A percentile compares a stretch with the other conserved stretches of the same genome.
Conservation (phyloP, 2,329 filamentous ascomycete species). For the Clarireedia hainanense region DNA sequence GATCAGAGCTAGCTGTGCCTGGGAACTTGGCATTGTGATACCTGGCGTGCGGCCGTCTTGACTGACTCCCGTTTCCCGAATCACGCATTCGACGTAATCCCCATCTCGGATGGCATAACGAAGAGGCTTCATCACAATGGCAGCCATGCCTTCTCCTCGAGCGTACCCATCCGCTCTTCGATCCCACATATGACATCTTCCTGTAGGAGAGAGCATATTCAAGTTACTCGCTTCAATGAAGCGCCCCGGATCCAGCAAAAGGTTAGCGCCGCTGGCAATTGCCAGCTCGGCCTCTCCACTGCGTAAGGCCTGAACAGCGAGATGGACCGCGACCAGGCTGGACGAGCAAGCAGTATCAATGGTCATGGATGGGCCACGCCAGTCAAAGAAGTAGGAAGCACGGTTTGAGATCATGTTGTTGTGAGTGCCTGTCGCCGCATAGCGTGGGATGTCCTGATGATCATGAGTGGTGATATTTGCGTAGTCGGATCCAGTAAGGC, state of each 20-base stretch:
- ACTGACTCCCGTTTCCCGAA: slow-evolving; percentile 39
- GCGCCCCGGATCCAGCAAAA: slow-evolving; percentile 24
- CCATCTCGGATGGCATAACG: slow-evolving; percentile 48
- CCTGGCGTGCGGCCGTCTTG: slow-evolving; percentile 42
- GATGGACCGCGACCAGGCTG: slow-evolving; percentile 45
- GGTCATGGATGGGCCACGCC: slow-evolving; percentile 41
- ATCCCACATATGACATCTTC: slow-evolving; percentile 34
- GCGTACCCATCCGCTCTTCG: slow-evolving; percentile 14
- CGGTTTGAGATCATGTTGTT: no score
- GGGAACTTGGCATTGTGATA: slow-evolving; percentile 44
- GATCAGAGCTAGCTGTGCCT: slow-evolving; percentile 38
- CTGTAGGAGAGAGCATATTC: slow-evolving; percentile 27
- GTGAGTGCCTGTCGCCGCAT: no score
- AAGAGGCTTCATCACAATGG: slow-evolving; percentile 50
- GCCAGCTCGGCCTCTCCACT: slow-evolving; percentile 30
- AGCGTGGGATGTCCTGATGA: no score
- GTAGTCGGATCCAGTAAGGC: no score
- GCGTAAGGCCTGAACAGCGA: slow-evolving; percentile 41
- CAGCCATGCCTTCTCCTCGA: slow-evolving; percentile 44
- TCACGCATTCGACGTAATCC: slow-evolving; percentile 49
- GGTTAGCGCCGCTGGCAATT: slow-evolving; percentile 16
- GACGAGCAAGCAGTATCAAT: slow-evolving; percentile 52
- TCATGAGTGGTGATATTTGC: no score
- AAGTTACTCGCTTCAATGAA: slow-evolving; percentile 33
- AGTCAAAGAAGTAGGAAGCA: slow-evolving; percentile 26